Conservation (phyloP, 345 rosid genomes). For the Linum lewisii region DNA sequence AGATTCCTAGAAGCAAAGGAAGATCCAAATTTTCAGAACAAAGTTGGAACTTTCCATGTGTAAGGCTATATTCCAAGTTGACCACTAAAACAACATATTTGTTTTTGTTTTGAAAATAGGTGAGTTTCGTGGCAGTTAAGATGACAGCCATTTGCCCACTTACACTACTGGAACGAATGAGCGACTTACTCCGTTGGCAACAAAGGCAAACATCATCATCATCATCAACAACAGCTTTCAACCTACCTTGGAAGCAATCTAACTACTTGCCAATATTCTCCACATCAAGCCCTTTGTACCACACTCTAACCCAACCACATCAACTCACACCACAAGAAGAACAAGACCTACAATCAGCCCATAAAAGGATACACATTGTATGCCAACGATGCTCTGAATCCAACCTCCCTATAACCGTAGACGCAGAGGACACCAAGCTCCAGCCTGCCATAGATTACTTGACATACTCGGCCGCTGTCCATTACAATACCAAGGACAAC, state of each 20-base stretch:
- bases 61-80: background rate
- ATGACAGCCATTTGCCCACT: conserved; percentile 71
- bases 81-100: background rate
- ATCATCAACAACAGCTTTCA: conserved; percentile 31
- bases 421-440: conserved; percentile 70
- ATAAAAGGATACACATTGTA: conserved; percentile 37
- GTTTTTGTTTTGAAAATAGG: conserved; percentile 27
- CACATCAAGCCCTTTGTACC: conserved; percentile 58
- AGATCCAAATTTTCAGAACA: background rate
- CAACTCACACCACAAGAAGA: conserved; percentile 58
- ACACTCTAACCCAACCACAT: conserved; percentile 51
- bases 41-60: background rate
- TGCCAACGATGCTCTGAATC: conserved; percentile 47
- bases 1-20: background rate
- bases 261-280: conserved; percentile 56
- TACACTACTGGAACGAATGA: conserved; percentile 47
- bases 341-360: conserved; percentile 40
- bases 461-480: conserved; percentile 47
- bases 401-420: conserved; percentile 44
- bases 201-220: conserved; percentile 8
- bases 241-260: conserved; percentile 64
- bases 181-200: conserved; percentile 83
- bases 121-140: conserved; percentile 62
- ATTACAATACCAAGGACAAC: conserved; percentile 34
- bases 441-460: conserved; percentile 89